Percentiles rank a stretch among this genome's conserved stretches.
These are phyloP conservation scores for Coffea canephora DNA, from an alignment of 257 asterid genomes.

Conservation along the genomic window DNA sequence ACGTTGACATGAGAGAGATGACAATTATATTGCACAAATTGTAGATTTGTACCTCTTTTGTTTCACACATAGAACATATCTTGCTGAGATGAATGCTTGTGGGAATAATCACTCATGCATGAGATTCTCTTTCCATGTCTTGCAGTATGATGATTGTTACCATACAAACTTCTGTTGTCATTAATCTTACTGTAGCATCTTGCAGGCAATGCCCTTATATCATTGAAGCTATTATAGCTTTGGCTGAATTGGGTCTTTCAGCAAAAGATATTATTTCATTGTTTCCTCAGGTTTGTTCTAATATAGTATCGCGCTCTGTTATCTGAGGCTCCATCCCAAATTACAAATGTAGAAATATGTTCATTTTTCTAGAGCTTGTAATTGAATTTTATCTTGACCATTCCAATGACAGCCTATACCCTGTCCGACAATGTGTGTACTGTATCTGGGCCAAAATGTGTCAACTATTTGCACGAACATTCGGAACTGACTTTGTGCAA, in stretches of 20 bases:
- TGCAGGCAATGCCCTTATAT: slow-evolving; percentile 80
- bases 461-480: neutral
- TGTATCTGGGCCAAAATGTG: neutral
- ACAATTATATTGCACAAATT: neutral
- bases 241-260: slow-evolving; percentile 86
- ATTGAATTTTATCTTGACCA: neutral
- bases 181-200: slow-evolving; percentile 16
- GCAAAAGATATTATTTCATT: slow-evolving; percentile 75
- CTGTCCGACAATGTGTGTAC: neutral
- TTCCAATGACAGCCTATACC: neutral
- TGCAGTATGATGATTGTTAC: neutral
- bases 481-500: too few relatives aligned
- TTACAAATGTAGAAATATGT: neutral
- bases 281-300: slow-evolving; percentile 77
- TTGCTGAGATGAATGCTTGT: neutral
- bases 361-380: neutral
- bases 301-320: neutral
- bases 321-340: neutral
- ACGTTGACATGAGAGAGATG: neutral
- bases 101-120: slow-evolving; percentile 7
- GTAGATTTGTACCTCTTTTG: neutral
- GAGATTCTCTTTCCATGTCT: neutral
- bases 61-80: neutral
- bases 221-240: slow-evolving; percentile 81
- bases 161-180: neutral